A percentile compares a stretch with the other conserved stretches of the same genome.
phyloP scores from a whole-genome alignment of 768 basidiomycete genomes.

The Lepiota brunneoincarnata region DNA sequence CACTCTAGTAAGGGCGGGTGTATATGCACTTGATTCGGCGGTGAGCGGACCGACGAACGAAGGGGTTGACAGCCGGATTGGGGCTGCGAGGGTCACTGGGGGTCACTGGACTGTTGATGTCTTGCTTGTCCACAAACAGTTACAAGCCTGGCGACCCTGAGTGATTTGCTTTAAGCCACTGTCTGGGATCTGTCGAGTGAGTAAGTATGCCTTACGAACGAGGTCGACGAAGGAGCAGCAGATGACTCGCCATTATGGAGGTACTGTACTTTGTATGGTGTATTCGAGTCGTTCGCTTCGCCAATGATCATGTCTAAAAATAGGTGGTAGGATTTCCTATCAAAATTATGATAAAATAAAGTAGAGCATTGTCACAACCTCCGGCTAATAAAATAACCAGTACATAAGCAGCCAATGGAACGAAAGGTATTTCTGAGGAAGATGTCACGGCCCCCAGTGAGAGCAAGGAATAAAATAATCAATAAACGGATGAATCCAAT shows the following conservation, averaged over 20 bases:
- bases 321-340: too few species aligned
- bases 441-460: too few species aligned
- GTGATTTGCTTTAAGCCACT: neutral
- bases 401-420: neutral
- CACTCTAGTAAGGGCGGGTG: neutral
- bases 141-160: neutral
- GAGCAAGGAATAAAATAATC: conserved; percentile 16
- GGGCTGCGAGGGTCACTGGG: neutral
- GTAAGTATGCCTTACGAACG: neutral
- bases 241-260: too few species aligned
- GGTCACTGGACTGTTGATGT: neutral
- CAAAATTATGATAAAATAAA: too few species aligned
- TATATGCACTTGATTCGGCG: neutral
- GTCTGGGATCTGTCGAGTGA: too few species aligned
- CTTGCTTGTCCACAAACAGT: neutral
- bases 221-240: too few species aligned
- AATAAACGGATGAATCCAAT: conserved; percentile 17
- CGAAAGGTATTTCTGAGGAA: neutral
- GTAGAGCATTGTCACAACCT: too few species aligned
- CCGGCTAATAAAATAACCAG: neutral
- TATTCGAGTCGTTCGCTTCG: too few species aligned
- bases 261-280: too few species aligned
- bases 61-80: neutral
- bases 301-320: too few species aligned
- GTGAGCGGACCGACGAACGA: too few species aligned